phyloP scores from a whole-genome alignment of 106 monocot genomes.

The Hemerocallis citrina region DNA sequence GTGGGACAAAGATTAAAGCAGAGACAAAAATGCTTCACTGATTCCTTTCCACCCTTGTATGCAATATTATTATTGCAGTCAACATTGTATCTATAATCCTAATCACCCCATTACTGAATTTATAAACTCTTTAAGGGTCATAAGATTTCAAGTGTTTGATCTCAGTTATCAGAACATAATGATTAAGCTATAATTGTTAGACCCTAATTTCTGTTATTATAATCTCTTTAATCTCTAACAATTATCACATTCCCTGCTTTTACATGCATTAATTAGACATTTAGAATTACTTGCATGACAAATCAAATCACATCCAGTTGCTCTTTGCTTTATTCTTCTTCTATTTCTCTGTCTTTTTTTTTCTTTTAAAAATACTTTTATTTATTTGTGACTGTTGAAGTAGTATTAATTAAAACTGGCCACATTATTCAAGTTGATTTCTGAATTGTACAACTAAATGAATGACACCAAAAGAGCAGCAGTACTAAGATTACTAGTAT shows the following conservation, averaged over 20 bases:
- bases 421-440: too few species aligned
- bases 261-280: constrained; percentile 11
- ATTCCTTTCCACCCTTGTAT: constrained; percentile 21
- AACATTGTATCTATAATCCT: constrained; percentile 34
- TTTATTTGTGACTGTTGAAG: too few species aligned
- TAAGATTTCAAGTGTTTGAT: background rate
- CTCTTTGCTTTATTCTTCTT: constrained; percentile 1
- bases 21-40: constrained; percentile 35
- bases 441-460: too few species aligned
- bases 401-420: too few species aligned
- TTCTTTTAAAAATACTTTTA: too few species aligned
- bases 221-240: too few species aligned
- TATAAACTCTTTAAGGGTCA: background rate
- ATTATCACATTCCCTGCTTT: constrained; percentile 20
- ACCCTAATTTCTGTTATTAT: too few species aligned
- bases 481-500: too few species aligned
- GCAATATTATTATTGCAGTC: constrained; percentile 11
- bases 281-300: background rate
- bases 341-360: background rate
- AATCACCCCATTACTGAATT: background rate
- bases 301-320: background rate
- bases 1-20: constrained; percentile 53
- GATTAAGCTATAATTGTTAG: constrained; percentile 37
- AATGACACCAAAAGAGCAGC: too few species aligned
- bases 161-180: constrained; percentile 27